Conservation (phyloP, 345 rosid genomes). For the Salix caprea region DNA sequence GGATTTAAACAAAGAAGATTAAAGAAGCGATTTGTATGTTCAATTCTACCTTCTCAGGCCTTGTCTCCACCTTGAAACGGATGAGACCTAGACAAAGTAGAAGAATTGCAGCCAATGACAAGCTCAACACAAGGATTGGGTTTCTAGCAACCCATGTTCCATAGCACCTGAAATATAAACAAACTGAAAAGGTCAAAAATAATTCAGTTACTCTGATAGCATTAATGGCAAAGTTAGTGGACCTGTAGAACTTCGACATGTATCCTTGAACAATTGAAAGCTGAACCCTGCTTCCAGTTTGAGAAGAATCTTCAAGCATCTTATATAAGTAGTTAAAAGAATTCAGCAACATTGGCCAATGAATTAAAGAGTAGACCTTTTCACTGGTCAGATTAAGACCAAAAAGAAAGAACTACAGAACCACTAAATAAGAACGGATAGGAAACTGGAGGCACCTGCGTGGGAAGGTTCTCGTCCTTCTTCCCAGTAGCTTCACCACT, state of each 20-base stretch:
- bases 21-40: background rate
- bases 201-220: slow-evolving; percentile 8
- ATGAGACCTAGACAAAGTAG: slow-evolving; percentile 82
- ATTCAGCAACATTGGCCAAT: background rate
- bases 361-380: background rate
- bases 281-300: slow-evolving; percentile 50
- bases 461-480: slow-evolving; percentile 59
- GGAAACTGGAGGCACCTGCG: slow-evolving; percentile 47
- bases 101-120: slow-evolving; percentile 63
- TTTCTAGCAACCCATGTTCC: slow-evolving; percentile 93
- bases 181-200: slow-evolving; percentile 8
- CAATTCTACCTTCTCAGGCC: slow-evolving; percentile 80
- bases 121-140: slow-evolving; percentile 60
- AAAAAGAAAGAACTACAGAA: background rate
- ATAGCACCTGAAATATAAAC: slow-evolving; percentile 58
- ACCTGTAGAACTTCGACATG: slow-evolving; percentile 85
- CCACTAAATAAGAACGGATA: background rate
- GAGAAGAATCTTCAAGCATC: slow-evolving; percentile 73
- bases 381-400: background rate
- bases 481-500: slow-evolving; percentile 36
- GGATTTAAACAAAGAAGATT: background rate
- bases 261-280: slow-evolving; percentile 88
- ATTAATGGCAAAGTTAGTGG: slow-evolving; percentile 13
- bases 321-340: slow-evolving; percentile 18
- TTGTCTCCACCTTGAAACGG: slow-evolving; percentile 92